Conservation (phyloP, 2,329 filamentous ascomycete genomes). For the Aureobasidium sp. region DNA sequence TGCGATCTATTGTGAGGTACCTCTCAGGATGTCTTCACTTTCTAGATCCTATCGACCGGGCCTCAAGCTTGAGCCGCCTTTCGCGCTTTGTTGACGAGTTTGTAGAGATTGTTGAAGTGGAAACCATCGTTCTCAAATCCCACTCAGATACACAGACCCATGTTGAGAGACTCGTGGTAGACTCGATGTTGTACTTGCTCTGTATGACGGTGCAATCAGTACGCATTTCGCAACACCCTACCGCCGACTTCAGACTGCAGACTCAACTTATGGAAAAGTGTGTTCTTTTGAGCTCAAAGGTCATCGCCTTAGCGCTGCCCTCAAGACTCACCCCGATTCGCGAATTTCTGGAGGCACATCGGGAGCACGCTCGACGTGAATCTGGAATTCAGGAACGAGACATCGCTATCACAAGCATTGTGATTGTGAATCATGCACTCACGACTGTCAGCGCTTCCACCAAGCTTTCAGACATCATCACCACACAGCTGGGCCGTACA, state of each 20-base stretch:
- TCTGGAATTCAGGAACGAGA: constrained; percentile 42
- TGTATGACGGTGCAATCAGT: constrained; percentile 13
- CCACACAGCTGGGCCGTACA: not conserved
- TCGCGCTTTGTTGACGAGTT: constrained; percentile 35
- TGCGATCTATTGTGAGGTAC: constrained; percentile 45
- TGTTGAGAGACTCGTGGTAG: constrained; percentile 1
- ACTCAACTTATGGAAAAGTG: not conserved
- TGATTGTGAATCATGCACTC: constrained; percentile 42
- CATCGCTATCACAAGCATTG: constrained; percentile 39
- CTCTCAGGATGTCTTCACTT: constrained; percentile 45
- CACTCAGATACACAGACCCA: not conserved
- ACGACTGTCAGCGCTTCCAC: constrained; percentile 1
- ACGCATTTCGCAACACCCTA: not conserved
- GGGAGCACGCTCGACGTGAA: constrained; percentile 36
- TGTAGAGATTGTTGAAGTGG: constrained; percentile 20
- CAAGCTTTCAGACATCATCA: constrained; percentile 10
- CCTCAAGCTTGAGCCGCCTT: constrained; percentile 38
- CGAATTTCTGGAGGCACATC: constrained; percentile 41
- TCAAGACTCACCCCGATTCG: constrained; percentile 29
- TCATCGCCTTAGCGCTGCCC: constrained; percentile 9
- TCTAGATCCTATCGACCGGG: constrained; percentile 48
- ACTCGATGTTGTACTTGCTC: constrained; percentile 15
- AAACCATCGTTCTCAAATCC: not conserved
- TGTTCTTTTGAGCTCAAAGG: not conserved
- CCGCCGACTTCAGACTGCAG: not conserved